Evolutionary conservation across 306 rosid genomes (phyloP).

Genomic region (Prunus davidiana): DNA sequence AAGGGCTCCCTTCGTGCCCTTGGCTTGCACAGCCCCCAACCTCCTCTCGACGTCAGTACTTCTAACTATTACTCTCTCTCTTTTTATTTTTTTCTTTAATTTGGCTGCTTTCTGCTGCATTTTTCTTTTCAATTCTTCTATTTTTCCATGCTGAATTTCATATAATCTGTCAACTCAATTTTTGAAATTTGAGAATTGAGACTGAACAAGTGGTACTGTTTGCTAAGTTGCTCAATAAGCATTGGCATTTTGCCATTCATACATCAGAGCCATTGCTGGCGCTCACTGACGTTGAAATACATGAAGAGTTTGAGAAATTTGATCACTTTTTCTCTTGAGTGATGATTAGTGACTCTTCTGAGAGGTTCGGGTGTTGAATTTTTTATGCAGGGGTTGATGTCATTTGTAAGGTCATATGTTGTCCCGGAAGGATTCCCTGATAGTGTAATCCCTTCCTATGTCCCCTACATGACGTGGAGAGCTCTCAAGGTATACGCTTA

Average conservation of each 20-base stretch:
- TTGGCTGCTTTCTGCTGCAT: neutral
- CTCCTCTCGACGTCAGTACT: conserved; percentile 59
- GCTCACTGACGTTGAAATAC: neutral
- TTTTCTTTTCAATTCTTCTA: neutral
- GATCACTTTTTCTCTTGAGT: neutral
- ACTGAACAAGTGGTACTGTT: neutral
- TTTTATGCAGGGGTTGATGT: conserved; percentile 61
- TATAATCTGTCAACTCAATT: neutral
- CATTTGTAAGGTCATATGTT: conserved; percentile 84
- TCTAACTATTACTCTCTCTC: neutral
- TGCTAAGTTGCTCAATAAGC: neutral
- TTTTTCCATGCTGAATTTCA: neutral
- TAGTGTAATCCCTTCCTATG: conserved; percentile 83
- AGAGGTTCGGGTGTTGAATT: neutral
- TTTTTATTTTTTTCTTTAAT: too few species aligned
- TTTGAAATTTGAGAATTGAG: neutral
- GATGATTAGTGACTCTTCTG: neutral
- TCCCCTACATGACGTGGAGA: conserved; percentile 96
- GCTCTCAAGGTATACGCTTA: conserved; percentile 74
- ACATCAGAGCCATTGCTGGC: neutral
- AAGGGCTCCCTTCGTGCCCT: conserved; percentile 71
- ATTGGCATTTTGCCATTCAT: neutral
- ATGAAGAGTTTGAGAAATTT: neutral
- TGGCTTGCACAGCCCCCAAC: conserved; percentile 54
- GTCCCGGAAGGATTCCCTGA: conserved; percentile 96